Base-by-base conservation (phyloP, 257 asterid species). In the Gentiana dahurica region DNA sequence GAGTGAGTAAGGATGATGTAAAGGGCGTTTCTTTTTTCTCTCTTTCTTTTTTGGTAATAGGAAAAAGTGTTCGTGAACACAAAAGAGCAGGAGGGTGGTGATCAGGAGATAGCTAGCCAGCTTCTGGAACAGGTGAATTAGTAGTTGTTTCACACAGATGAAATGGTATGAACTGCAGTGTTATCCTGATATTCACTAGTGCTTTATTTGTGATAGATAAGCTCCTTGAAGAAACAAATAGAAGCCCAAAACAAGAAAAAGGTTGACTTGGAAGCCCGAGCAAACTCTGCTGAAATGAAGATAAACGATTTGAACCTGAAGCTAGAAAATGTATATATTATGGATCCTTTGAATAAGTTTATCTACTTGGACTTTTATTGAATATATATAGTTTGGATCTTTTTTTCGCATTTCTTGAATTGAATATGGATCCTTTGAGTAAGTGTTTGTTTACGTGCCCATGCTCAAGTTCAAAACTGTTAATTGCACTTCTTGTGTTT, bases 111-210 rank as follows among this genome's bases (percentile, higher is more conserved):
- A 34, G 79, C 68, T 8, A 53, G 36, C 61, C 73, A 77, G 56
- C 71, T 74, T 43, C 54, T 66, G 65, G 75, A 61, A 44, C 83
- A 73, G 77, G 86, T 80, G 62, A 44, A 61, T 50, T 46, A 37
- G 47, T 44, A 15, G 55, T 55, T 44, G 54, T 13, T n/a, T 12
- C 36, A 6, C 24, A 51, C 33, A 12, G 11, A 12, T 60, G 49
- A 57, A 15, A 61, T 45, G 35, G 32, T 45, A 12, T 37, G n/a
- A 35, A 11, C 8, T 13, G 2, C 43, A 34, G 34, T 38, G 12
- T 55, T 32, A 24, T 48, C 9, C 5, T 41, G 6, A 5, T 10
- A 2, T 41, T 41, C 9, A 41, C 24, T 55, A 50, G 49, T 59
- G 35, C 46, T 67, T 9, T 62, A 32, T 50, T 37, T 58, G 39